Conservation (phyloP, 2,329 filamentous ascomycete genomes). For the Fusarium compactum region DNA sequence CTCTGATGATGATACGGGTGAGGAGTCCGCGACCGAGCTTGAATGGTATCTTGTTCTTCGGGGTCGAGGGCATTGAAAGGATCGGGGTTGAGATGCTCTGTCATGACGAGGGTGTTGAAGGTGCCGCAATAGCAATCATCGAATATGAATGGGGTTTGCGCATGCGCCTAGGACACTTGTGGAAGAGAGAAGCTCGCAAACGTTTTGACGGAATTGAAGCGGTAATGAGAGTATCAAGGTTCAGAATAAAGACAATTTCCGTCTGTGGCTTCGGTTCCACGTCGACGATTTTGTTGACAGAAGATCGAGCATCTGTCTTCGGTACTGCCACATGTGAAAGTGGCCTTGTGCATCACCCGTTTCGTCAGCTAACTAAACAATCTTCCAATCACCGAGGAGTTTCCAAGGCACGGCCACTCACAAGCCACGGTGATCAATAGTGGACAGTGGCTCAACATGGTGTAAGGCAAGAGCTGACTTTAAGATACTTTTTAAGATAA, state of each 20-base stretch:
- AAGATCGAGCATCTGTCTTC: slow-evolving; percentile 41
- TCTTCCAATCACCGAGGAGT: slow-evolving; percentile 34
- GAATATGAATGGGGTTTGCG: slow-evolving; percentile 38
- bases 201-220: neutral
- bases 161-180: slow-evolving; percentile 38
- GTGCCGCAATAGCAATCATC: slow-evolving; percentile 47
- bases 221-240: slow-evolving; percentile 1
- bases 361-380: slow-evolving; percentile 44
- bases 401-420: slow-evolving; percentile 24
- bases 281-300: slow-evolving; percentile 35
- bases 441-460: slow-evolving; percentile 14
- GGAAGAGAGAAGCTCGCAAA: slow-evolving; percentile 12
- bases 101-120: slow-evolving; percentile 57
- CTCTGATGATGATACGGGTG: slow-evolving; percentile 75
- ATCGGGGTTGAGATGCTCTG: slow-evolving; percentile 57
- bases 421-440: slow-evolving; percentile 27
- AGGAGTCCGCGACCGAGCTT: slow-evolving; percentile 70
- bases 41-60: slow-evolving; percentile 57
- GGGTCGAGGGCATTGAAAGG: slow-evolving; percentile 50
- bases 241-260: slow-evolving; percentile 26
- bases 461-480: neutral
- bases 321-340: slow-evolving; percentile 48
- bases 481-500: neutral
- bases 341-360: slow-evolving; percentile 46
- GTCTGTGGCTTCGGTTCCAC: slow-evolving; percentile 40